phyloP scores from a whole-genome alignment of 768 basidiomycete species.

The Mycena haematopus region DNA sequence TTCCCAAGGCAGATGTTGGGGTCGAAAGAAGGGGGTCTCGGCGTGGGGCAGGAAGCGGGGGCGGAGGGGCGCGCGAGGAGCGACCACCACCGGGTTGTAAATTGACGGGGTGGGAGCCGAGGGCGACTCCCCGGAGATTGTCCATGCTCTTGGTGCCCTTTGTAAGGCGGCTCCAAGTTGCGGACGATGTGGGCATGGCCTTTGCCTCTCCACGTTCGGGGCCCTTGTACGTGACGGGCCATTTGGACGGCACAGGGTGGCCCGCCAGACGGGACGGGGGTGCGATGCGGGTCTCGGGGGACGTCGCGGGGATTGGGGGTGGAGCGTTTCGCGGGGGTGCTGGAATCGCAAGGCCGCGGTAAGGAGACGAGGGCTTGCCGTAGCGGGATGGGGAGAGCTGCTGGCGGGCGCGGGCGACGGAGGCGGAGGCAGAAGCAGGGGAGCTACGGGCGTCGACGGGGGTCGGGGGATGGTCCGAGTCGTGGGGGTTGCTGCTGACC shows the following conservation, averaged over 20 bases:
- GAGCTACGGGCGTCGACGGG: conserved; percentile 24
- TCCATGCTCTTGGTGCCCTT: conserved; percentile 65
- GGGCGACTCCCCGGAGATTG: conserved; percentile 48
- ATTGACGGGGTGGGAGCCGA: conserved; percentile 39
- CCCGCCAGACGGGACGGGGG: conserved; percentile 43
- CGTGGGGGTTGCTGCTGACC: conserved; percentile 17
- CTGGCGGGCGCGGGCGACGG: conserved; percentile 39
- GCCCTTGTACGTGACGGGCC: conserved; percentile 59
- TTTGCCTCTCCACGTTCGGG: conserved; percentile 46
- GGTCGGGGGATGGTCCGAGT: conserved; percentile 24
- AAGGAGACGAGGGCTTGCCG: conserved; percentile 42
- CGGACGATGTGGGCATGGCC: conserved; percentile 40
- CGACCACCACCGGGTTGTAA: conserved; percentile 43
- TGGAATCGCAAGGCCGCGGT: conserved; percentile 42
- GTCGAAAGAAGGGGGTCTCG: conserved; percentile 33
- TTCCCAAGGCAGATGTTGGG: conserved; percentile 34
- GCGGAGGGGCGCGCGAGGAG: conserved; percentile 23
- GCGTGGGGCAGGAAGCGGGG: conserved; percentile 44
- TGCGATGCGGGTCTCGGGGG: conserved; percentile 41
- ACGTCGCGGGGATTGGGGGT: conserved; percentile 41
- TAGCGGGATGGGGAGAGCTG: conserved; percentile 39
- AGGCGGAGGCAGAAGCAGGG: conserved; percentile 33
- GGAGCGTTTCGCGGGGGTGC: conserved; percentile 46
- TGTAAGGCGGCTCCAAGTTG: conserved; percentile 38
- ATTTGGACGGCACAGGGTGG: conserved; percentile 52